Percentiles rank a stretch among this genome's conserved stretches.
Conservation (phyloP, 75 land plant genomes). For the Selaginella tamariscina region DNA sequence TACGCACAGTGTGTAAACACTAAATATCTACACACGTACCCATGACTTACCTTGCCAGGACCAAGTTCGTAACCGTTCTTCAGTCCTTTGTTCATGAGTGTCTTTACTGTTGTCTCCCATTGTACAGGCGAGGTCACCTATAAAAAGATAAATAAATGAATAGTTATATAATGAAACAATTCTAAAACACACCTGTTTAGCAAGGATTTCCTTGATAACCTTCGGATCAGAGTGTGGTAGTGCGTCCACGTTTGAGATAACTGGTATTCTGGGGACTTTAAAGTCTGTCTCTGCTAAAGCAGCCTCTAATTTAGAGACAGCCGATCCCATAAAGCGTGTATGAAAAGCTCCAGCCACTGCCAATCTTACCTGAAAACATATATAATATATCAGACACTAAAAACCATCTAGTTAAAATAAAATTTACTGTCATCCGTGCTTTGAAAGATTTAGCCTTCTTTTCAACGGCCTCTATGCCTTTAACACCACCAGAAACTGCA, state of each 20-base stretch:
- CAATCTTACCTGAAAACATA: slow-evolving; percentile 53
- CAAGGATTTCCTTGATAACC: slow-evolving; percentile 69
- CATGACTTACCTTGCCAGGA: slow-evolving; percentile 80
- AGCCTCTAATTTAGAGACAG: slow-evolving; percentile 90
- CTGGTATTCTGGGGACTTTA: slow-evolving; percentile 83
- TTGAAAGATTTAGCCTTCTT: slow-evolving; percentile 96
- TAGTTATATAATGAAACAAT: not conserved
- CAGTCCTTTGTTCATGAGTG: slow-evolving; percentile 60
- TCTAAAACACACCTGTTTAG: slow-evolving; percentile 53
- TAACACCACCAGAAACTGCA: slow-evolving; percentile 95
- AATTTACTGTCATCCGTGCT: slow-evolving; percentile 90
- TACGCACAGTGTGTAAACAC: not conserved
- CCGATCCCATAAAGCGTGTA: slow-evolving; percentile 86
- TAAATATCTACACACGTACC: not conserved
- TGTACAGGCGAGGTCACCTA: slow-evolving; percentile 98
- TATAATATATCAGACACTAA: not conserved
- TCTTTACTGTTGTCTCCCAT: slow-evolving; percentile 93
- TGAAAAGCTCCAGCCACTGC: slow-evolving; percentile 99
- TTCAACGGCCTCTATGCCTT: slow-evolving; percentile 90
- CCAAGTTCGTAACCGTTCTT: slow-evolving; percentile 91
- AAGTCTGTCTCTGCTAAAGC: slow-evolving; percentile 76
- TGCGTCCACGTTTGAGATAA: slow-evolving; percentile 97
- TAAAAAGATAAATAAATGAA: not conserved
- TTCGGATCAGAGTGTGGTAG: slow-evolving; percentile 91
- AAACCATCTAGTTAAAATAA: not conserved